These are phyloP conservation scores for Chamaenerion angustifolium DNA, from an alignment of 345 rosid species.

Conservation along the genomic window DNA sequence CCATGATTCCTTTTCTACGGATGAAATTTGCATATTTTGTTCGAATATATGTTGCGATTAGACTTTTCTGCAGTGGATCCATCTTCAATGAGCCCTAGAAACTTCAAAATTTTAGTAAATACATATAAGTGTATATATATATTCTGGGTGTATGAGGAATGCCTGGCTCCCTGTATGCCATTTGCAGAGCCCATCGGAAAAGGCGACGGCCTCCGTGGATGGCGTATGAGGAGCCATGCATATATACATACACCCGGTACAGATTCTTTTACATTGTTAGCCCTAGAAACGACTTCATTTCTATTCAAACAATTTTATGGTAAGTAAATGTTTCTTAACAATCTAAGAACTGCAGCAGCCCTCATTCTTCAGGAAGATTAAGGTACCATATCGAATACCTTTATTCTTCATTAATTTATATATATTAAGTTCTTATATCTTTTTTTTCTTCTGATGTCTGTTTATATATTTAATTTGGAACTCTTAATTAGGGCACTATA, in stretches of 20 bases:
- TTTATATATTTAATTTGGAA: too few species aligned
- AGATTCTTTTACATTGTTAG: too few species aligned
- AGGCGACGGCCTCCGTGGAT: conserved; percentile 32
- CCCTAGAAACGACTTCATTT: too few species aligned
- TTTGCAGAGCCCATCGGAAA: conserved; percentile 47
- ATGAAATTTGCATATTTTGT: neutral
- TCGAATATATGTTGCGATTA: neutral
- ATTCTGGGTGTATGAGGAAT: conserved; percentile 11
- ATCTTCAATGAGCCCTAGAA: neutral
- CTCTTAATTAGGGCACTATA: too few species aligned
- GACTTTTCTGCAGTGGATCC: neutral
- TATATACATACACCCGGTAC: conserved; percentile 1
- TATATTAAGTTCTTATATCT: too few species aligned
- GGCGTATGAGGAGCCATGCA: conserved; percentile 15
- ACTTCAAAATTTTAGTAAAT: neutral
- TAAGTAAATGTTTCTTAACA: too few species aligned
- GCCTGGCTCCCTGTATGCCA: conserved; percentile 99
- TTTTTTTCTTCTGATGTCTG: too few species aligned
- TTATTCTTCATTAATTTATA: too few species aligned
- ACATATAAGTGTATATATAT: neutral
- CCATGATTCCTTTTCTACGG: neutral
- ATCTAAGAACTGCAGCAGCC: too few species aligned
- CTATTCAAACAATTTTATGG: too few species aligned
- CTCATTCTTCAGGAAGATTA: too few species aligned
- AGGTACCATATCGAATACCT: too few species aligned